Evolutionary conservation across 192 early-diverging fungal species (phyloP).

Genomic region (Coemansia sp.): DNA sequence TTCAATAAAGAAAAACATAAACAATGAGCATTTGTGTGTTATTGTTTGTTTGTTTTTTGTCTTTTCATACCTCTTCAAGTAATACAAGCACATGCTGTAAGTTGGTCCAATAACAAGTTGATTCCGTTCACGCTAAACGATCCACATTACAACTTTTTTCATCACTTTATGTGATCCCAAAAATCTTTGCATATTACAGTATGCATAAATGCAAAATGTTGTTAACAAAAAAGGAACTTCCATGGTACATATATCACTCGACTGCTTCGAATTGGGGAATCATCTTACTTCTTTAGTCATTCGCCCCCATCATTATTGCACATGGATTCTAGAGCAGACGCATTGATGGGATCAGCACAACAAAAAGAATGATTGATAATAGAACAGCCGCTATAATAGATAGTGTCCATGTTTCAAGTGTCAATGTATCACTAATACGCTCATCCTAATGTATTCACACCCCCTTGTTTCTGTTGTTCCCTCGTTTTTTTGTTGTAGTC

Average conservation of each 20-base stretch:
- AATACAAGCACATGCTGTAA: not conserved
- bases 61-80: not conserved
- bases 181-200: not conserved
- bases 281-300: not conserved
- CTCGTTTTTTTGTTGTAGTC: not conserved
- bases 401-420: too few species aligned
- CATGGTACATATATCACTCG: not conserved
- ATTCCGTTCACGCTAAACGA: not conserved
- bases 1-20: slow-evolving; percentile 9
- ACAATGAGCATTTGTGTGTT: not conserved
- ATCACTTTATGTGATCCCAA: not conserved
- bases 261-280: not conserved
- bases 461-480: not conserved
- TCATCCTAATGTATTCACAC: too few species aligned
- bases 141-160: not conserved
- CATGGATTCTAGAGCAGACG: not conserved
- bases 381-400: too few species aligned
- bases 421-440: too few species aligned
- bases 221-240: not conserved
- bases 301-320: not conserved
- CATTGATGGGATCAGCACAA: too few species aligned
- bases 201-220: not conserved
- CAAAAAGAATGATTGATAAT: too few species aligned
- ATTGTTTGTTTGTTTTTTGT: not conserved
- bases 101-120: slow-evolving; percentile 5